These are phyloP conservation scores for Stephania japonica DNA, from an alignment of 164 flowering plant genomes.

Conservation along the genomic window DNA sequence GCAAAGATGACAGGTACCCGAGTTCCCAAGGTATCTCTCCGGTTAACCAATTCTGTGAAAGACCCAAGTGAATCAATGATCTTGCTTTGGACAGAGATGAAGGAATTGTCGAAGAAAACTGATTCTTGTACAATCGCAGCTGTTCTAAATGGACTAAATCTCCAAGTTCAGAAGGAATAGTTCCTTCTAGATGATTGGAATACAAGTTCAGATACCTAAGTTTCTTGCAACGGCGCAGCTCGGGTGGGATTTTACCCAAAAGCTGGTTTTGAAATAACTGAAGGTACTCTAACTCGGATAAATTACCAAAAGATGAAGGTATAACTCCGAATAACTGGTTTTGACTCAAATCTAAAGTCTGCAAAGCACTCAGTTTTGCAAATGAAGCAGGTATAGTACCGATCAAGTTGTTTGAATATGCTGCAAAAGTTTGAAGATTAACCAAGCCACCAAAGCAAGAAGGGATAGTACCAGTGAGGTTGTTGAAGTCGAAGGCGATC, in stretches of 20 bases:
- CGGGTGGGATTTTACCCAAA: slow-evolving; percentile 47
- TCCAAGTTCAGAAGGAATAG: slow-evolving; percentile 56
- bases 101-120: slow-evolving; percentile 51
- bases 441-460: slow-evolving; percentile 40
- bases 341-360: slow-evolving; percentile 37
- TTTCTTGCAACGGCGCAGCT: slow-evolving; percentile 46
- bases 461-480: slow-evolving; percentile 57
- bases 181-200: slow-evolving; percentile 42
- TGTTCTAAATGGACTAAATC: slow-evolving; percentile 29
- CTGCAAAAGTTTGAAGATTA: slow-evolving; percentile 41
- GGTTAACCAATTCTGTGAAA: slow-evolving; percentile 44
- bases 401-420: slow-evolving; percentile 33
- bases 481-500: slow-evolving; percentile 35
- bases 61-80: slow-evolving; percentile 41
- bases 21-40: slow-evolving; percentile 51
- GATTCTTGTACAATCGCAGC: slow-evolving; percentile 38
- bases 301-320: slow-evolving; percentile 49
- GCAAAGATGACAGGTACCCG: slow-evolving; percentile 43
- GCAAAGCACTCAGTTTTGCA: slow-evolving; percentile 35
- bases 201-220: slow-evolving; percentile 39
- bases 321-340: slow-evolving; percentile 53
- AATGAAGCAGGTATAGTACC: slow-evolving; percentile 65
- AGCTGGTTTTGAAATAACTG: slow-evolving; percentile 35
- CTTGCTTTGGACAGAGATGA: slow-evolving; percentile 31
- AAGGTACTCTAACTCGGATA: slow-evolving; percentile 40